These are phyloP conservation scores for Globisporangium takayamanum DNA, from an alignment of 352 stramenopile species.

Conservation along the genomic window DNA sequence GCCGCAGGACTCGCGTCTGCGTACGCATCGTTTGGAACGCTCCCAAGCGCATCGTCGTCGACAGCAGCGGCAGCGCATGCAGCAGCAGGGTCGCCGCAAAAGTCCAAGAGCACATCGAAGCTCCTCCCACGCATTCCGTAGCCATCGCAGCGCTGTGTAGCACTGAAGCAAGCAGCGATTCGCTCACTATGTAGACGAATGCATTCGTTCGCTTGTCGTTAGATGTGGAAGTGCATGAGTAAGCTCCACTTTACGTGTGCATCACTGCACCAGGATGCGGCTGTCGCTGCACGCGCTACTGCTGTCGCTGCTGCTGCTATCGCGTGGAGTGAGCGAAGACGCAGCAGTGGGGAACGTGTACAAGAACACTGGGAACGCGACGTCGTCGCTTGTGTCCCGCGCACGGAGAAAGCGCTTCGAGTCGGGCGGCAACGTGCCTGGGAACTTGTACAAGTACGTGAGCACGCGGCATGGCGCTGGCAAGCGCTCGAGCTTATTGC, in stretches of 20 bases:
- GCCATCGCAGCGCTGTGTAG: no score
- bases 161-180: neutral
- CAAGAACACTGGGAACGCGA: conserved; percentile 68
- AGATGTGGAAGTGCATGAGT: no score
- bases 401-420: conserved; percentile 42
- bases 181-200: neutral
- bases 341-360: conserved; percentile 44
- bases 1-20: conserved; percentile 7
- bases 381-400: conserved; percentile 28
- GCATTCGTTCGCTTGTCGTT: neutral
- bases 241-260: no score
- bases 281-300: neutral
- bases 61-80: neutral
- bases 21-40: conserved; percentile 12
- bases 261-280: neutral
- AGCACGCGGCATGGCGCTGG: conserved; percentile 40
- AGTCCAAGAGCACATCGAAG: conserved; percentile 32
- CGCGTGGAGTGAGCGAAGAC: neutral
- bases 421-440: conserved; percentile 22
- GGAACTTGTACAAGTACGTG: conserved; percentile 76
- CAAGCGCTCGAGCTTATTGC: conserved; percentile 38
- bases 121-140: conserved; percentile 27
- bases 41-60: conserved; percentile 8
- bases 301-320: neutral
- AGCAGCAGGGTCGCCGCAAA: conserved; percentile 6